These are phyloP conservation scores for Castanea mollissima DNA, from an alignment of 306 rosid genomes.

Conservation along the genomic window DNA sequence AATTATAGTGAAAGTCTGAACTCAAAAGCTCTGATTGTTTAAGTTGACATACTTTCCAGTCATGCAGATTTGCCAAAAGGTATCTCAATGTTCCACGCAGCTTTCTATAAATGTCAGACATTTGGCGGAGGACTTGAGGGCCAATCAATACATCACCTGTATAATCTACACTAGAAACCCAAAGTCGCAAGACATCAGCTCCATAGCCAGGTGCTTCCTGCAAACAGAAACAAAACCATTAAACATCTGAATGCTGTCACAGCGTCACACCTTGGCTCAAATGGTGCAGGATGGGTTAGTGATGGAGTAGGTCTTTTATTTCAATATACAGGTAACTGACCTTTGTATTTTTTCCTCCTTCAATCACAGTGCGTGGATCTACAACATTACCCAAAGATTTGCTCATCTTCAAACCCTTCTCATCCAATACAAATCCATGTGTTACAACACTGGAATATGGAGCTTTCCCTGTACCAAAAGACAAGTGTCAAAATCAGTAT, in stretches of 20 bases:
- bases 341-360: slow-evolving; percentile 94
- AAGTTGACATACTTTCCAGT: slow-evolving; percentile 74
- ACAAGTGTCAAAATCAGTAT: slow-evolving; percentile 24
- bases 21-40: slow-evolving; percentile 2
- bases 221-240: slow-evolving; percentile 21
- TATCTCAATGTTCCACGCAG: slow-evolving; percentile 96
- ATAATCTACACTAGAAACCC: slow-evolving; percentile 99
- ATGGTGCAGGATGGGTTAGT: slow-evolving; percentile 16
- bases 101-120: slow-evolving; percentile 94
- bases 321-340: slow-evolving; percentile 36
- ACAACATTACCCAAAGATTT: slow-evolving; percentile 97
- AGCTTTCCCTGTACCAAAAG: slow-evolving; percentile 74
- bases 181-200: slow-evolving; percentile 91
- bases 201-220: slow-evolving; percentile 97
- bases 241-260: not conserved
- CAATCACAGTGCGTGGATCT: slow-evolving; percentile 81
- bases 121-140: slow-evolving; percentile 94
- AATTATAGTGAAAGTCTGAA: not conserved
- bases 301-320: slow-evolving; percentile 1
- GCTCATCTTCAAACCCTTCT: slow-evolving; percentile 98
- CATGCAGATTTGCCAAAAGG: slow-evolving; percentile 95
- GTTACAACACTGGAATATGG: slow-evolving; percentile 89
- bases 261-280: slow-evolving; percentile 1
- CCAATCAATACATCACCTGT: slow-evolving; percentile 87
- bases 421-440: slow-evolving; percentile 97